These are phyloP conservation scores for Brassica hybrid DNA, from an alignment of 441 rosid species.

Conservation along the genomic window DNA sequence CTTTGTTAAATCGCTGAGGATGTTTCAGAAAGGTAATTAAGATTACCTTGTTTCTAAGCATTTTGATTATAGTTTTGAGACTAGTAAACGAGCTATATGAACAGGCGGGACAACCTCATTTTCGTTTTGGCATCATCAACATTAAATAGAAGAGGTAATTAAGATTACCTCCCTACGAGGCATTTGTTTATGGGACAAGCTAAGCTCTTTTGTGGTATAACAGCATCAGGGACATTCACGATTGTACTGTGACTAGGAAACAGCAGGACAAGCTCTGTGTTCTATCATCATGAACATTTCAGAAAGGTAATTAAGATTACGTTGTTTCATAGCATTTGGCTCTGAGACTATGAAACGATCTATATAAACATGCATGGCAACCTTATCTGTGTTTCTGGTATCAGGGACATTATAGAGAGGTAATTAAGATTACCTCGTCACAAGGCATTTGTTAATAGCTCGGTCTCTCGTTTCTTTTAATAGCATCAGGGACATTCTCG, in stretches of 20 bases:
- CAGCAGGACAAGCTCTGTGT: background rate
- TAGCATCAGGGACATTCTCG: no score
- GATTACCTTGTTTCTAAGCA: no score
- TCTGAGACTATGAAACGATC: background rate
- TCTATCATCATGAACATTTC: background rate
- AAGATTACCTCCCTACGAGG: no score
- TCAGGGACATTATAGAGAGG: background rate
- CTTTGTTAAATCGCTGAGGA: no score
- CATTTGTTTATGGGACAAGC: no score
- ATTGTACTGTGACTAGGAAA: background rate
- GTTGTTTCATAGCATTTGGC: background rate
- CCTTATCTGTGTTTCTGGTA: background rate
- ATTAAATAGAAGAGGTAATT: no score
- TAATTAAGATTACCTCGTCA: background rate
- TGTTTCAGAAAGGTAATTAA: background rate
- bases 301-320: background rate
- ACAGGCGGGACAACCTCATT: background rate
- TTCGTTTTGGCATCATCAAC: no score
- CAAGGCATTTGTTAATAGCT: no score
- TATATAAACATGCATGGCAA: background rate
- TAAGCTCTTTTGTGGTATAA: no score
- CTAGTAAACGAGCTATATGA: no score
- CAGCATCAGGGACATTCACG: background rate
- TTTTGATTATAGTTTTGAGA: no score
- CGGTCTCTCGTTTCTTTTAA: no score